A percentile compares a stretch with the other conserved stretches of the same genome.
phyloP scores from a whole-genome alignment of 495 filamentous ascomycete species.

The Penicillium flavigenum region DNA sequence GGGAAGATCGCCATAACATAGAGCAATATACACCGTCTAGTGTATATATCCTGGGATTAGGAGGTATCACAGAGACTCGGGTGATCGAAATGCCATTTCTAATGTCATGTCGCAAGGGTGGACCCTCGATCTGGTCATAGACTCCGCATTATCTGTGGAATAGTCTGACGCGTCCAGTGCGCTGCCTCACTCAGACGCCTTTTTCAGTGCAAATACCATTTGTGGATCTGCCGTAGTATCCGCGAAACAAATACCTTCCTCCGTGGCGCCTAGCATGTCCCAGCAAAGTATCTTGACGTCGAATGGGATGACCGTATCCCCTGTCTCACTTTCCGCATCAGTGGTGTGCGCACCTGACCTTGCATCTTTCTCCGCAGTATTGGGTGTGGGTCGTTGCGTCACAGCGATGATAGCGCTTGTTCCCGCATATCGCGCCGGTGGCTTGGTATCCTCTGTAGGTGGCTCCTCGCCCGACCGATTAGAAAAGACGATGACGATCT shows the following conservation, averaged over 20 bases:
- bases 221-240: conserved; percentile 46
- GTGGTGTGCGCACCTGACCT: conserved; percentile 18
- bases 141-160: neutral
- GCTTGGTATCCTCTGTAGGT: conserved; percentile 43
- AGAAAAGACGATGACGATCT: conserved; percentile 76
- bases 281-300: conserved; percentile 48
- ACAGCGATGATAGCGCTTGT: conserved; percentile 81
- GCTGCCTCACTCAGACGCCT: conserved; percentile 9
- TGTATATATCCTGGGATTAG: neutral
- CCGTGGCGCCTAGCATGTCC: conserved; percentile 46
- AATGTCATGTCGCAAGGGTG: neutral
- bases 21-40: conserved; percentile 3
- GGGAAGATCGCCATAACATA: conserved; percentile 7
- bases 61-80: neutral
- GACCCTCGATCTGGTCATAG: neutral
- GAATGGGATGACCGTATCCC: conserved; percentile 19
- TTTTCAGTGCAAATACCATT: conserved; percentile 42
- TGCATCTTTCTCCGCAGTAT: conserved; percentile 28
- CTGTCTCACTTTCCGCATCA: conserved; percentile 18
- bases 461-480: conserved; percentile 77
- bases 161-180: conserved; percentile 14
- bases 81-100: conserved; percentile 1
- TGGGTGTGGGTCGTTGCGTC: conserved; percentile 36
- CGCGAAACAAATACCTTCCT: conserved; percentile 50
- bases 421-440: conserved; percentile 66